Evolutionary conservation across 352 stramenopile genomes (phyloP).

Genomic region (Phytophthora sp.): DNA sequence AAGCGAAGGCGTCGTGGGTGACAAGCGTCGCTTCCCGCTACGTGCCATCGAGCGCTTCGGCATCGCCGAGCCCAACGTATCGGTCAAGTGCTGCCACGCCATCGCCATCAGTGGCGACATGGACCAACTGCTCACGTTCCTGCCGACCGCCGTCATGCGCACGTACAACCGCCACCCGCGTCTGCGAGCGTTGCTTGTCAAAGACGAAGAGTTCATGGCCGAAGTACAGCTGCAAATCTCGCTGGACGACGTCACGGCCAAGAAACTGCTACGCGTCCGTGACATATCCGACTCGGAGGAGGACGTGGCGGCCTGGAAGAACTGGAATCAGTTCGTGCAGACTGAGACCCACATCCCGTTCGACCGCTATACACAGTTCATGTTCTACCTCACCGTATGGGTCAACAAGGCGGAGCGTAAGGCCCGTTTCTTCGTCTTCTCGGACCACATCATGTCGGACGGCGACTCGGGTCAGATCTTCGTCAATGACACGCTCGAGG

Average conservation of each 20-base stretch:
- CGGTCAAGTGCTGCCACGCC: conserved; percentile 44
- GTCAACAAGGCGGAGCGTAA: conserved; percentile 35
- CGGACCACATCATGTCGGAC: conserved; percentile 71
- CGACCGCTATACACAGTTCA: conserved; percentile 56
- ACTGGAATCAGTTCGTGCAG: conserved; percentile 50
- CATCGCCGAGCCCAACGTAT: conserved; percentile 36
- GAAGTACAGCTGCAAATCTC: conserved; percentile 48
- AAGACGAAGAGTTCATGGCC: conserved; percentile 43
- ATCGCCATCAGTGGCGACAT: conserved; percentile 45
- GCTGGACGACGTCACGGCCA: conserved; percentile 39
- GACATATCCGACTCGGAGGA: conserved; percentile 33
- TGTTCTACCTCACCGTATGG: conserved; percentile 57
- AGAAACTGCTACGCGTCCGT: conserved; percentile 37
- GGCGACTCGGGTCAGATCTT: conserved; percentile 51
- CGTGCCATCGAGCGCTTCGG: conserved; percentile 49
- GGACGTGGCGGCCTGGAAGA: conserved; percentile 26
- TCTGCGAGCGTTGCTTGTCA: conserved; percentile 48
- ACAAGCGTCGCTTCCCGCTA: conserved; percentile 37
- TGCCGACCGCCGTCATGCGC: conserved; percentile 57
- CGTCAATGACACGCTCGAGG: conserved; percentile 53
- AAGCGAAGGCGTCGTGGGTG: conserved; percentile 5
- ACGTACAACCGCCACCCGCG: conserved; percentile 70
- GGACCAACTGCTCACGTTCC: conserved; percentile 41
- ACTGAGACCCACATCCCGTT: conserved; percentile 37
- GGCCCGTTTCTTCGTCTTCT: conserved; percentile 55